Percentiles rank a stretch among this genome's conserved stretches.
Evolutionary conservation across 2,329 filamentous ascomycete species (phyloP).

Genomic region (Phialophora tarda): DNA sequence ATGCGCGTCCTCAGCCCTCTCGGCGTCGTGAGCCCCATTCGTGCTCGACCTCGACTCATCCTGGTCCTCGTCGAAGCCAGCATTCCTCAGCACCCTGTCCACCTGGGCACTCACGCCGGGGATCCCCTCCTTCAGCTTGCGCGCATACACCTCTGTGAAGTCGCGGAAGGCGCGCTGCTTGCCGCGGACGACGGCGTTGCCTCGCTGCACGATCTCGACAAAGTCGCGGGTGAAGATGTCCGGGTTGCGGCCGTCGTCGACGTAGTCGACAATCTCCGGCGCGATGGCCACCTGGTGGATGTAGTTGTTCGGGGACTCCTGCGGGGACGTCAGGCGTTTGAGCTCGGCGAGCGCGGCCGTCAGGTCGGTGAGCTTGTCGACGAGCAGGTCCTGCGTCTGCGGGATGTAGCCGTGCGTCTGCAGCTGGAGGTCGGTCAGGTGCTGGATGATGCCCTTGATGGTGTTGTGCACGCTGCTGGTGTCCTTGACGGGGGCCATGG

Average conservation of each 20-base stretch:
- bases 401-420: slow-evolving; percentile 63
- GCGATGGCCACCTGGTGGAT: slow-evolving; percentile 59
- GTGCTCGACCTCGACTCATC: neutral
- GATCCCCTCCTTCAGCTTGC: slow-evolving; percentile 63
- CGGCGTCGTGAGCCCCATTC: neutral
- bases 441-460: slow-evolving; percentile 64
- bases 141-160: slow-evolving; percentile 64
- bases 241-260: slow-evolving; percentile 67
- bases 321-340: slow-evolving; percentile 47
- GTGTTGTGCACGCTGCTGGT: slow-evolving; percentile 33
- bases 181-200: slow-evolving; percentile 67
- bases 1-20: neutral
- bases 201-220: slow-evolving; percentile 66
- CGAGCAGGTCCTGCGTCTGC: slow-evolving; percentile 62
- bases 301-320: slow-evolving; percentile 31
- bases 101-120: slow-evolving; percentile 63
- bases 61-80: slow-evolving; percentile 29
- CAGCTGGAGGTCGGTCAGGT: slow-evolving; percentile 66
- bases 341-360: slow-evolving; percentile 61
- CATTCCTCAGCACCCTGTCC: slow-evolving; percentile 54
- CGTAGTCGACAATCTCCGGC: slow-evolving; percentile 66
- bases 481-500: slow-evolving; percentile 38
- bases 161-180: slow-evolving; percentile 64
- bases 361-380: slow-evolving; percentile 60
- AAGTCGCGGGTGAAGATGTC: slow-evolving; percentile 72